Conservation (phyloP, 1,284 basidiomycete species). For the Apiotrichum brassicae region DNA sequence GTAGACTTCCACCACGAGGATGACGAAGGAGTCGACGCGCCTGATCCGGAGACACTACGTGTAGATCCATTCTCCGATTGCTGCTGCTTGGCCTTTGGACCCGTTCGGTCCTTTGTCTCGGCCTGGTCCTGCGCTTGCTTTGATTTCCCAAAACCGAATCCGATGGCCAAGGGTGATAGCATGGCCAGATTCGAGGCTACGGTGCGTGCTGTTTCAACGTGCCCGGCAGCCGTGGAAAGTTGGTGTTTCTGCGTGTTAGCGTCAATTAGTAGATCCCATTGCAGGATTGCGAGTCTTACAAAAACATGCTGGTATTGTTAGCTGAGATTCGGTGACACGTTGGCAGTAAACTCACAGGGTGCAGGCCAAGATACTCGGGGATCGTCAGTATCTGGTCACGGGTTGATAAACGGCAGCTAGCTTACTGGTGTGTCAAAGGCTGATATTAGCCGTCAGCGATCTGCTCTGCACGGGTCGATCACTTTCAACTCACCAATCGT, state of each 20-base stretch:
- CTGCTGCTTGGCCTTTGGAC: background rate
- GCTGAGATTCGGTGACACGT: background rate
- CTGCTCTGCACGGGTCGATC: too few relatives aligned
- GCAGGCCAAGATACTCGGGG: constrained; percentile 70
- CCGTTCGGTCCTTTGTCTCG: background rate
- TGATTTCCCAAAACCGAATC: constrained; percentile 39
- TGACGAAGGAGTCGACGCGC: background rate
- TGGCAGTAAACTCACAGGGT: constrained; percentile 53
- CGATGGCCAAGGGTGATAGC: constrained; percentile 52
- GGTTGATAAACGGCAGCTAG: background rate
- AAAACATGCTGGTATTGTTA: constrained; percentile 30
- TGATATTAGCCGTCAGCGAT: constrained; percentile 40
- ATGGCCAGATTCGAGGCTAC: constrained; percentile 53
- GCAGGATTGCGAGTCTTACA: constrained; percentile 14
- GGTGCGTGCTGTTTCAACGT: constrained; percentile 60
- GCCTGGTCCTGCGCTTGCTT: constrained; percentile 8
- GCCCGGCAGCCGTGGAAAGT: constrained; percentile 67
- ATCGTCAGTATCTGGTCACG: background rate
- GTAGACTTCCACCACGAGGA: constrained; percentile 22
- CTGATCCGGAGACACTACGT: background rate
- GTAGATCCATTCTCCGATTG: too few relatives aligned
- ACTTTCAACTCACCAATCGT: constrained; percentile 35
- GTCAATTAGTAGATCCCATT: background rate
- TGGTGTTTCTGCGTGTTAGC: constrained; percentile 56
- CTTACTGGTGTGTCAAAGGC: constrained; percentile 84